Evolutionary conservation across 2,329 filamentous ascomycete species (phyloP).

Genomic region (Microdochium trichocladiopsis): DNA sequence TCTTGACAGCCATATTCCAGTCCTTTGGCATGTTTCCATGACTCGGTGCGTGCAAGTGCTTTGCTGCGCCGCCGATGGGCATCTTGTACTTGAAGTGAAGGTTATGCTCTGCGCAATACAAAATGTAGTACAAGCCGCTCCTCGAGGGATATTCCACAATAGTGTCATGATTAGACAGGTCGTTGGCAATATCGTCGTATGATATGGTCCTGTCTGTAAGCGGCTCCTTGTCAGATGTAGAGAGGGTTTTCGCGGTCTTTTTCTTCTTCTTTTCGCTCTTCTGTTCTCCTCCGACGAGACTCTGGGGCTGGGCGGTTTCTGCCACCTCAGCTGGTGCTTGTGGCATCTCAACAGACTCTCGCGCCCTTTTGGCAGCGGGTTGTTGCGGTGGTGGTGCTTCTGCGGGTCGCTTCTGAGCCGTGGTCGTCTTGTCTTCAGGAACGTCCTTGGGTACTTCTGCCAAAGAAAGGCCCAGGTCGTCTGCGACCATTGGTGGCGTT

Average conservation of each 20-base stretch:
- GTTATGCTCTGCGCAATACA: slow-evolving; percentile 29
- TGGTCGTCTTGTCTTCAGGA: too few relatives aligned
- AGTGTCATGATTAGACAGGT: slow-evolving; percentile 11
- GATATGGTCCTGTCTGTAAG: slow-evolving; percentile 15
- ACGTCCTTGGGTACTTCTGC: too few relatives aligned
- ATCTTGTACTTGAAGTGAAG: slow-evolving; percentile 24
- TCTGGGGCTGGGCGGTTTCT: too few relatives aligned
- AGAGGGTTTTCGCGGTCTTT: neutral
- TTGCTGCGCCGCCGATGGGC: slow-evolving; percentile 27
- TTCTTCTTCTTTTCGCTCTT: neutral
- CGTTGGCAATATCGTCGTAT: slow-evolving; percentile 22
- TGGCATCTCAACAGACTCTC: too few relatives aligned
- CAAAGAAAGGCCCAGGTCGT: too few relatives aligned
- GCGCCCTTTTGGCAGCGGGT: too few relatives aligned
- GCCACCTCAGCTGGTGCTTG: too few relatives aligned
- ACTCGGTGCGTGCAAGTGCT: slow-evolving; percentile 23
- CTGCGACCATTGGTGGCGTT: too few relatives aligned
- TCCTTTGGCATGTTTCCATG: slow-evolving; percentile 23
- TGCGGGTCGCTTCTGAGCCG: too few relatives aligned
- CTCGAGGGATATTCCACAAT: slow-evolving; percentile 20
- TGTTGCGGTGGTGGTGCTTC: too few relatives aligned
- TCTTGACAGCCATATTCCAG: slow-evolving; percentile 17
- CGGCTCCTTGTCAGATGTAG: neutral
- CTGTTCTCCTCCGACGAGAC: too few relatives aligned
- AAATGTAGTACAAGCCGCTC: slow-evolving; percentile 24